These are phyloP conservation scores for Debaryomyces psychrophilus DNA, from an alignment of 1,139 yeast genomes.

Conservation along the genomic window DNA sequence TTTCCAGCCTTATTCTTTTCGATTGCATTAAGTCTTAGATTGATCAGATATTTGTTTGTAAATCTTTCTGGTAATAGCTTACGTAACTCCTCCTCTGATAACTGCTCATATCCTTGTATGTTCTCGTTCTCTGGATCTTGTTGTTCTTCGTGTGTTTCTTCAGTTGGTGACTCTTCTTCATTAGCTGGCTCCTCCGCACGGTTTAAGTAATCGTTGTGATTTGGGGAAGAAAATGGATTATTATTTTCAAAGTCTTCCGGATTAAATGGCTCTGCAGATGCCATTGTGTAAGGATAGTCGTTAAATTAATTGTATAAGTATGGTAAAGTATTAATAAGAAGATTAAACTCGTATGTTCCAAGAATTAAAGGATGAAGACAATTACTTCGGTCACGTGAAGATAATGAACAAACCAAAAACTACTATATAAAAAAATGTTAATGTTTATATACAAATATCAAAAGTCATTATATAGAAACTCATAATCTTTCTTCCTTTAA, in stretches of 20 bases:
- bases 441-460: conserved; percentile 7
- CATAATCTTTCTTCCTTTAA: conserved; percentile 43
- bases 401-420: not conserved
- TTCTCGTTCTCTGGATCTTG: conserved; percentile 4
- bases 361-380: not conserved
- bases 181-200: conserved; percentile 10
- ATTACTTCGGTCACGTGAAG: conserved; percentile 3
- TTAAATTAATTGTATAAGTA: not conserved
- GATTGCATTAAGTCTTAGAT: conserved; percentile 33
- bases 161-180: conserved; percentile 10
- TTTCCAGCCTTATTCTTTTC: conserved; percentile 48
- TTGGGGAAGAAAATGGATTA: conserved; percentile 54
- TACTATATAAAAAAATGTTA: not conserved
- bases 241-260: conserved; percentile 69
- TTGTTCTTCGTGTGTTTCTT: conserved; percentile 9
- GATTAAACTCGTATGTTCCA: not conserved
- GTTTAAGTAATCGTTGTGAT: conserved; percentile 2
- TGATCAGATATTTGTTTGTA: conserved; percentile 35
- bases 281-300: conserved; percentile 32
- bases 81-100: conserved; percentile 44
- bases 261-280: conserved; percentile 61
- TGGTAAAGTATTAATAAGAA: not conserved
- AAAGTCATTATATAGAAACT: conserved; percentile 2
- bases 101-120: conserved; percentile 18
- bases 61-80: conserved; percentile 56